These are phyloP conservation scores for Obba rivulosa DNA, from an alignment of 768 basidiomycete genomes.

Conservation along the genomic window DNA sequence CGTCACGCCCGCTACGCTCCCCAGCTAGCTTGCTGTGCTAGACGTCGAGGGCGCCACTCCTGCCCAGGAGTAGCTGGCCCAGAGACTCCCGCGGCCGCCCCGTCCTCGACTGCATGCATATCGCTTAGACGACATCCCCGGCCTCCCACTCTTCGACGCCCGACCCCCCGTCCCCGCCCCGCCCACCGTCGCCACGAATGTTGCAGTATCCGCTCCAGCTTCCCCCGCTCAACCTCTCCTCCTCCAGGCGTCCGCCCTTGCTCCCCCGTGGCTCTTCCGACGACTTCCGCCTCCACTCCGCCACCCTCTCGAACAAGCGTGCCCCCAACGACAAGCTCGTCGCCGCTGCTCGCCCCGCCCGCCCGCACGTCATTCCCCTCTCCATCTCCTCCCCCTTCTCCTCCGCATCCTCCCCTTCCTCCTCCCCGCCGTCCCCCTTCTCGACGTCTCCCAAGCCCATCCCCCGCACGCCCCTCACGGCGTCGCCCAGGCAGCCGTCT, in stretches of 20 bases:
- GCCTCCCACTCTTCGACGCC: constrained; percentile 13
- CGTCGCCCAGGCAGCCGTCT: constrained; percentile 17
- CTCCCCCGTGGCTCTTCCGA: constrained; percentile 13
- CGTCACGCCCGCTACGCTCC: constrained; percentile 2
- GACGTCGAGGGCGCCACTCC: constrained; percentile 15
- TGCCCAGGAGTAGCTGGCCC: constrained; percentile 10
- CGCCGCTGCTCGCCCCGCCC: constrained; percentile 11
- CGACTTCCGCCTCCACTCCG: constrained; percentile 15
- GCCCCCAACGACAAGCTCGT: constrained; percentile 17
- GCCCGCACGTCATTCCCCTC: constrained; percentile 25
- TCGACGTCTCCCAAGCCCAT: constrained; percentile 28
- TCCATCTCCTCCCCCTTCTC: constrained; percentile 26
- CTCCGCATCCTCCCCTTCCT: constrained; percentile 21
- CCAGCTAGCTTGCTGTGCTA: neutral
- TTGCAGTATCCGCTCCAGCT: constrained; percentile 32
- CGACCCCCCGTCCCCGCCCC: constrained; percentile 24
- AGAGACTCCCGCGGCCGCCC: constrained; percentile 2
- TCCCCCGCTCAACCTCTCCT: constrained; percentile 28
- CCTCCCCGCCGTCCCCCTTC: constrained; percentile 29
- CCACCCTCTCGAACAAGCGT: constrained; percentile 14
- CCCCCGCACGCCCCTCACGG: constrained; percentile 17
- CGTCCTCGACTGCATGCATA: constrained; percentile 24
- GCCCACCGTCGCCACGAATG: constrained; percentile 21
- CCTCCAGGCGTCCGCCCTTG: constrained; percentile 22
- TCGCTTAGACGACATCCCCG: constrained; percentile 17